Evolutionary conservation across 192 early-diverging fungal species (phyloP).

Genomic region (Dispira parvispora): DNA sequence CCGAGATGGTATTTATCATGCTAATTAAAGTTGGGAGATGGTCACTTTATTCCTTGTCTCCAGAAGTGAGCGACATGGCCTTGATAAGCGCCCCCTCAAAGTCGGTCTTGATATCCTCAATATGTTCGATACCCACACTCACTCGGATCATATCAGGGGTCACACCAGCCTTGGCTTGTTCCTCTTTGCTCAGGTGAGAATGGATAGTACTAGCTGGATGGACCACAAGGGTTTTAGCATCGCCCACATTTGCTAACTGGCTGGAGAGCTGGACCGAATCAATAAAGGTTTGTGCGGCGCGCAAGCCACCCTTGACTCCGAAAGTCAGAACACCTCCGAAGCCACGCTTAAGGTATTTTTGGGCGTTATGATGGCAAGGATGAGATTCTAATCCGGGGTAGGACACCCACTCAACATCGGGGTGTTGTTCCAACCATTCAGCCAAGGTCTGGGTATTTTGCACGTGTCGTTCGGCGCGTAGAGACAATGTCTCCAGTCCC

Average conservation of each 20-base stretch:
- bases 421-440: constrained; percentile 42
- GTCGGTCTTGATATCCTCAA: constrained; percentile 31
- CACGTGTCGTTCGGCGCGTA: constrained; percentile 62
- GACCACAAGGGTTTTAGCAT: constrained; percentile 66
- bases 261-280: constrained; percentile 52
- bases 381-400: constrained; percentile 62
- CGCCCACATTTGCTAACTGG: constrained; percentile 75
- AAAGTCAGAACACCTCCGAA: constrained; percentile 67
- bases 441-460: constrained; percentile 57
- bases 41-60: no score
- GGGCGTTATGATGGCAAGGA: constrained; percentile 49
- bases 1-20: no score
- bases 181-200: constrained; percentile 59
- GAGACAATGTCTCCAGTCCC: constrained; percentile 69
- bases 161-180: constrained; percentile 51
- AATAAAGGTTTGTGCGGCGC: constrained; percentile 45
- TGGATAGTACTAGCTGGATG: constrained; percentile 64
- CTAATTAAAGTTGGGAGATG: no score
- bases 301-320: constrained; percentile 30
- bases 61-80: not conserved
- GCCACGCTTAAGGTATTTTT: constrained; percentile 54
- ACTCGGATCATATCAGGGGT: constrained; percentile 61
- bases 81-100: not conserved
- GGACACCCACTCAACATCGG: constrained; percentile 58
- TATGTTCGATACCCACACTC: constrained; percentile 63